Conservation (phyloP, 495 filamentous ascomycete species). For the Penicillium canariense region DNA sequence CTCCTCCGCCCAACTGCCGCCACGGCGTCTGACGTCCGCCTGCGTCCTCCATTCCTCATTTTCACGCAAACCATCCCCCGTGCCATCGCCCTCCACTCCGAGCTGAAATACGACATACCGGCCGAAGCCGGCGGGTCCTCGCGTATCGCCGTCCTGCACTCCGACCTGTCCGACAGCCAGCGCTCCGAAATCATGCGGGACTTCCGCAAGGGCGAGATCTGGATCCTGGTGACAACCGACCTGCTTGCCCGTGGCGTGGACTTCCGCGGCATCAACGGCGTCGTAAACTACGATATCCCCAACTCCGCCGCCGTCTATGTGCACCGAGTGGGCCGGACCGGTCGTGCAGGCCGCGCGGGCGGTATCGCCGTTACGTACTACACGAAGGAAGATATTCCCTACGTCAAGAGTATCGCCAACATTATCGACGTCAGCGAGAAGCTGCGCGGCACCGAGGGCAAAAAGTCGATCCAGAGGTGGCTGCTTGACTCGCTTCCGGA, state of each 20-base stretch:
- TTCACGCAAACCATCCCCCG: constrained; percentile 94
- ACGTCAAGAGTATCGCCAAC: constrained; percentile 88
- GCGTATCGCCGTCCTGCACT: constrained; percentile 87
- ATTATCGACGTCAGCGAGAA: constrained; percentile 84
- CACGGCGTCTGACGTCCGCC: constrained; percentile 54
- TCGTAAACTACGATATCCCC: constrained; percentile 96
- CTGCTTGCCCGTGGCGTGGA: constrained; percentile 87
- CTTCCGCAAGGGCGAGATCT: constrained; percentile 90
- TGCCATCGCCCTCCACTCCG: constrained; percentile 80
- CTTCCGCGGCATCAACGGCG: constrained; percentile 85
- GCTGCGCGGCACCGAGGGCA: constrained; percentile 41
- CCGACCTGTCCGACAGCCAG: constrained; percentile 71
- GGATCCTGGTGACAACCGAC: constrained; percentile 95
- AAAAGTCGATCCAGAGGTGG: constrained; percentile 73
- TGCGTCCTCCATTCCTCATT: constrained; percentile 86
- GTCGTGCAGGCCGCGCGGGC: constrained; percentile 80
- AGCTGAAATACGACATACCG: constrained; percentile 94
- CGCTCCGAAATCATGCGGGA: constrained; percentile 79
- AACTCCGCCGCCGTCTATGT: constrained; percentile 85
- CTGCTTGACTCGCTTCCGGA: constrained; percentile 83
- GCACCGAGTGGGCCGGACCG: constrained; percentile 89
- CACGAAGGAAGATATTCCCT: constrained; percentile 89
- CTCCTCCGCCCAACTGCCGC: constrained; percentile 76
- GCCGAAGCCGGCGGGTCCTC: constrained; percentile 78
- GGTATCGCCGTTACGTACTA: constrained; percentile 93